Evolutionary conservation across 768 basidiomycete species (phyloP), one percentile per base, ranked within the genome.

Genomic region (Coprinopsis strossmayeri): DNA sequence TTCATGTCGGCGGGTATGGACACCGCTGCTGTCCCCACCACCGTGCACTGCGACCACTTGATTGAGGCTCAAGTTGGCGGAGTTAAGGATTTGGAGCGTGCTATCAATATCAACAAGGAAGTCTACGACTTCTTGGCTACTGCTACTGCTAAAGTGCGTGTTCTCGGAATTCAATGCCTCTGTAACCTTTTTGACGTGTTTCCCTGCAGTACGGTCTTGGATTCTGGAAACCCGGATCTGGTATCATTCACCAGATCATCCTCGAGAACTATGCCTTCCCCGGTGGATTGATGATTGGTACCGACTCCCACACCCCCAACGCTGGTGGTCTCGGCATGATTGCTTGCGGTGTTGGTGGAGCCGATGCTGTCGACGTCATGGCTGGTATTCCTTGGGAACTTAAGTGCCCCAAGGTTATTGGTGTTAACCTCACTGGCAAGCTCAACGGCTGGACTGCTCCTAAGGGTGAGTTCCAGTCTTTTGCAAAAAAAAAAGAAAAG

Each of bases 1-100:
- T 99, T 99, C 81, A 99, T 99, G 96, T 97, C 96, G 45, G 93
- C 96, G 15, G 95, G 95, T 55, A 93, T 99, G 80, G 91, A 91
- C 64, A 95, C 92, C 39, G 91, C 91, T 34, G 95, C 95, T 39
- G 94, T 97, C 55, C 95, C 95, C 27, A 95, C 95, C 56, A 95
- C 96, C 54, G 96, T 99, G 38, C 95, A 99, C 77, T 97, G 94
- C 64, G 95, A 99, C 72, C 95, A 99, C 71, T 79, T 99, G 64
- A 97, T 99, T 61, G 92, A 97, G 74, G 95, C 95, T 34, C 95
- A 97, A 65, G 66, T 93, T 46, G 94, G 93, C 48, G 94, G 95
- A 66, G 83, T 77, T 39, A 87, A 91, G 75, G 95, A 98, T 78
- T 76, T 99, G 63, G 89, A 78, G 34, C 87, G 94, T 46, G 94